These are phyloP conservation scores for Didymella segeticola DNA, from an alignment of 2,329 filamentous ascomycete genomes.

Conservation along the genomic window DNA sequence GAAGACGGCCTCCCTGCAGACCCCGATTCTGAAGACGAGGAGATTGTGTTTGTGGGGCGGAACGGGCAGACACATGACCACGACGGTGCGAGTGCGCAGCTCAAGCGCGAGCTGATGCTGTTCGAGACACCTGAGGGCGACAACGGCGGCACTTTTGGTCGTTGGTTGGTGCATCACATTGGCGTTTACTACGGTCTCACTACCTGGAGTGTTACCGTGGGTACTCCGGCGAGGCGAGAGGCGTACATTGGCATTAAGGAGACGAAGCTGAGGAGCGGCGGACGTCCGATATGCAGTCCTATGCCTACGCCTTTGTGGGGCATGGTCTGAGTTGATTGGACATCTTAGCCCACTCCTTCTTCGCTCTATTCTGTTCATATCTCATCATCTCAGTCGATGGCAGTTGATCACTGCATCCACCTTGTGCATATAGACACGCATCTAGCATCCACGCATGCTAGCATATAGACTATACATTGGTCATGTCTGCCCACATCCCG, in stretches of 20 bases:
- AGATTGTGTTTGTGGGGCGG: constrained; percentile 87
- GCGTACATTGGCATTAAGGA: constrained; percentile 81
- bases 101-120: constrained; percentile 72
- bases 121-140: constrained; percentile 82
- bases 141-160: constrained; percentile 79
- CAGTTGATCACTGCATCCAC: neutral
- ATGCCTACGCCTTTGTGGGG: constrained; percentile 47
- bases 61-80: constrained; percentile 69
- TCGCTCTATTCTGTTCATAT: neutral
- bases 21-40: constrained; percentile 72
- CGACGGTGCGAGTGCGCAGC: constrained; percentile 57
- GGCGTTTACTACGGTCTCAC: constrained; percentile 89
- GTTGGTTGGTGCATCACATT: constrained; percentile 92
- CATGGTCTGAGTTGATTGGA: constrained; percentile 34
- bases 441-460: neutral
- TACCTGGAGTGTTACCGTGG: constrained; percentile 79
- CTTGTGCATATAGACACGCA: constrained; percentile 5
- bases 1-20: constrained; percentile 53
- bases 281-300: constrained; percentile 25
- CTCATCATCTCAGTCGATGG: neutral
- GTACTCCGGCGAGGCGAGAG: constrained; percentile 73
- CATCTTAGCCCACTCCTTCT: neutral
- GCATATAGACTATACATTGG: constrained; percentile 3
- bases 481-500: constrained; percentile 1
- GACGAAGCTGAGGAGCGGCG: constrained; percentile 38